A percentile compares a stretch with the other conserved stretches of the same genome.
These are phyloP conservation scores for Volvox carteri DNA, from an alignment of 163 green algal species.

Conservation along the genomic window DNA sequence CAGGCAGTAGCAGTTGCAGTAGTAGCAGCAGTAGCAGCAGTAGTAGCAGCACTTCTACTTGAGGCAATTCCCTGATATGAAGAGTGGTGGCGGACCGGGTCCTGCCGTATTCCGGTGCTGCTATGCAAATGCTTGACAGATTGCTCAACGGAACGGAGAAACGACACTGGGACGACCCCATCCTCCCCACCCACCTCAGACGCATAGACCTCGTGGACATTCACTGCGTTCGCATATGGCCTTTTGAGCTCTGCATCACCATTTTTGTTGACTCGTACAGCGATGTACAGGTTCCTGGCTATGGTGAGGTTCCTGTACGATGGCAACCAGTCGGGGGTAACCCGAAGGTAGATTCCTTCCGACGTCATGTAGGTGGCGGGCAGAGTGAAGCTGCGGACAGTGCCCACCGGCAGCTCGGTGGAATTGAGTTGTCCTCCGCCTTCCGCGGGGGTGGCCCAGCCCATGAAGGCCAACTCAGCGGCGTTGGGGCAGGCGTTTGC, in stretches of 20 bases:
- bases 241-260: background rate
- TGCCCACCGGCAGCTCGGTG: background rate
- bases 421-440: background rate
- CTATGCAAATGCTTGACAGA: no score
- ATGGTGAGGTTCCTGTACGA: background rate
- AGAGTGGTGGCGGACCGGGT: no score
- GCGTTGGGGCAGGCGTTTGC: conserved; percentile 3
- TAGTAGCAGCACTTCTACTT: no score
- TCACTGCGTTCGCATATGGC: background rate
- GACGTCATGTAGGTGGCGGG: conserved; percentile 8
- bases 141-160: no score
- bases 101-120: no score
- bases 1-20: no score
- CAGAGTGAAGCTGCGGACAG: background rate
- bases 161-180: no score
- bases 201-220: background rate
- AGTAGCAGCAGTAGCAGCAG: no score
- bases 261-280: no score
- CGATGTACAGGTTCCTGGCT: no score
- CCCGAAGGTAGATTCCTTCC: background rate
- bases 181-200: background rate
- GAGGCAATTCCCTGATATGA: no score
- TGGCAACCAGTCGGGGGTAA: conserved; percentile 1
- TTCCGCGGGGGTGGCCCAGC: background rate
- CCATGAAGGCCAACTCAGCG: background rate